Evolutionary conservation across 768 basidiomycete genomes (phyloP).

Genomic region (Boletus rufocinnamomeus): DNA sequence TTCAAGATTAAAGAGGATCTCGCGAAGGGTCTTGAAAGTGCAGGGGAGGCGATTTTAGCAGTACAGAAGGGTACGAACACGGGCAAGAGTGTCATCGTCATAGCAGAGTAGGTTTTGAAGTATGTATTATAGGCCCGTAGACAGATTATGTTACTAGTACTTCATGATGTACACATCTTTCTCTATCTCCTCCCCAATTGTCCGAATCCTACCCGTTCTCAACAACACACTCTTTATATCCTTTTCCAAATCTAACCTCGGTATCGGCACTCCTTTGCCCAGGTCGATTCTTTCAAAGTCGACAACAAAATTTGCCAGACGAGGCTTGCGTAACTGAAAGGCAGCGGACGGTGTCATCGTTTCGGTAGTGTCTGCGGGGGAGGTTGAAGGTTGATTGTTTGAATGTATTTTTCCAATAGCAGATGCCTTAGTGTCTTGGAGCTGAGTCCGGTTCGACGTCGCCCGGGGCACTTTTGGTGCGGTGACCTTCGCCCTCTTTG

Average conservation of each 20-base stretch:
- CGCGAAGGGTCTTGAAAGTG: conserved; percentile 43
- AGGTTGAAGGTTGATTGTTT: conserved; percentile 1
- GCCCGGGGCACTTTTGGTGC: background rate
- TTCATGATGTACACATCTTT: conserved; percentile 24
- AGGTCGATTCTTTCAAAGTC: conserved; percentile 18
- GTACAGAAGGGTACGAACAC: conserved; percentile 38
- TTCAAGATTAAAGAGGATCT: conserved; percentile 51
- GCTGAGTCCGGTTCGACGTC: background rate
- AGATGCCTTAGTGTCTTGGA: background rate
- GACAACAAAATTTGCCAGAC: conserved; percentile 24
- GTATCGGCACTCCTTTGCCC: conserved; percentile 5
- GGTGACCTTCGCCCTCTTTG: conserved; percentile 17
- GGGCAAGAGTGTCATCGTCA: conserved; percentile 28
- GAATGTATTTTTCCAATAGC: background rate
- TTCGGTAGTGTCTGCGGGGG: background rate
- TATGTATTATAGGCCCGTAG: background rate
- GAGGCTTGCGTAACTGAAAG: conserved; percentile 12
- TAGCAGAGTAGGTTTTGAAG: conserved; percentile 7
- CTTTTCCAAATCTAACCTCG: conserved; percentile 11
- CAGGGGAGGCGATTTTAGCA: conserved; percentile 41
- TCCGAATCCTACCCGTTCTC: conserved; percentile 34
- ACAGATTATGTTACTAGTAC: background rate
- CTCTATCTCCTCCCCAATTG: conserved; percentile 15
- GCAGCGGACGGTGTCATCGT: background rate
- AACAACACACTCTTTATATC: conserved; percentile 16